phyloP scores from a whole-genome alignment of 768 basidiomycete genomes.

The Tremella fuciformis region DNA sequence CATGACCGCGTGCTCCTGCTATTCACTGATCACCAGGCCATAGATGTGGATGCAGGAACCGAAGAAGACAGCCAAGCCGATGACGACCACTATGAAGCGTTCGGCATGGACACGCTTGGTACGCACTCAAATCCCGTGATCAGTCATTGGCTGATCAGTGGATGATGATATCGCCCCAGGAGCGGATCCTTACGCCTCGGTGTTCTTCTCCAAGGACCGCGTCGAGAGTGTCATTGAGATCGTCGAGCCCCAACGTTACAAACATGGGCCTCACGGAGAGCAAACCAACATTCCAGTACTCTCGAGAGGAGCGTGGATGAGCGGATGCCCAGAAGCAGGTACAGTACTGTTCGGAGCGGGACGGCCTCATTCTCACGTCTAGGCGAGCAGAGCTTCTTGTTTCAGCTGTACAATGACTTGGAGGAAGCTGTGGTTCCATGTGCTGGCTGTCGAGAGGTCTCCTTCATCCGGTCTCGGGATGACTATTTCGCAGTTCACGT shows the following conservation, averaged over 20 bases:
- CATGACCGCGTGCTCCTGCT: too few relatives aligned
- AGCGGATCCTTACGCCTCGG: slow-evolving; percentile 80
- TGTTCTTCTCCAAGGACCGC: slow-evolving; percentile 93
- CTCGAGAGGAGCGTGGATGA: slow-evolving; percentile 94
- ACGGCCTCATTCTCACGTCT: neutral
- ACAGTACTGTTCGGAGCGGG: slow-evolving; percentile 4
- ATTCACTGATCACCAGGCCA: too few relatives aligned
- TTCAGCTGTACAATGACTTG: slow-evolving; percentile 75
- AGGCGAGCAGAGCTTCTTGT: slow-evolving; percentile 81
- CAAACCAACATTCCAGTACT: slow-evolving; percentile 56
- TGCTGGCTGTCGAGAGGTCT: slow-evolving; percentile 66
- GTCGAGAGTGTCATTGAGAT: slow-evolving; percentile 84
- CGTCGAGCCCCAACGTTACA: neutral
- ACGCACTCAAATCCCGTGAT: slow-evolving; percentile 5
- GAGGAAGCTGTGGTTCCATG: slow-evolving; percentile 65
- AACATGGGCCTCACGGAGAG: neutral
- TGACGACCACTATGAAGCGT: too few relatives aligned
- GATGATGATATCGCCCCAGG: slow-evolving; percentile 59
- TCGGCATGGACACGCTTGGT: slow-evolving; percentile 18
- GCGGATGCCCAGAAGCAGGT: slow-evolving; percentile 85
- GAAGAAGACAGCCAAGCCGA: too few relatives aligned
- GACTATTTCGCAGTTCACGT: slow-evolving; percentile 84
- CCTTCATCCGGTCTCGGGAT: slow-evolving; percentile 62
- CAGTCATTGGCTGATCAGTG: slow-evolving; percentile 51
- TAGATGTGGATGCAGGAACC: too few relatives aligned